Conservation (phyloP, 768 basidiomycete species). For the Tylopilus balloui region DNA sequence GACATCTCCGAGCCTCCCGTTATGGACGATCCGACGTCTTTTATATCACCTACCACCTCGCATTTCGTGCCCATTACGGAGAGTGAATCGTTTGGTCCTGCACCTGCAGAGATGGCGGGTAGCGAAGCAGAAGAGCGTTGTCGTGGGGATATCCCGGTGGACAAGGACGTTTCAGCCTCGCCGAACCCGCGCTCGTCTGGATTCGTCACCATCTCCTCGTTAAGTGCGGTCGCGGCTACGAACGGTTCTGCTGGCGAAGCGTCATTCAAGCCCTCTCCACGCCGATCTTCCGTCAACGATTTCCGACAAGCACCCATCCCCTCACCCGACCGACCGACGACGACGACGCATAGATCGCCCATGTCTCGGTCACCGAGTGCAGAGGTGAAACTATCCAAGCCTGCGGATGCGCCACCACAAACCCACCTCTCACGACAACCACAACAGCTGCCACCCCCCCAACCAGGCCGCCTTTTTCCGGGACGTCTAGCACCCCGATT, state of each 20-base stretch:
- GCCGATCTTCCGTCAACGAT: slow-evolving; percentile 22
- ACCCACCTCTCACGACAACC: neutral
- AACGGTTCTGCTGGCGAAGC: slow-evolving; percentile 1
- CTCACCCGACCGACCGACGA: neutral
- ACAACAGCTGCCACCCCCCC: neutral
- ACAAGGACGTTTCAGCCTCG: slow-evolving; percentile 30
- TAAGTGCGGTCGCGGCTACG: slow-evolving; percentile 30
- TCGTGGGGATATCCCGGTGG: slow-evolving; percentile 3
- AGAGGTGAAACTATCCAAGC: slow-evolving; percentile 8
- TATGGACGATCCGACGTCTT: slow-evolving; percentile 36
- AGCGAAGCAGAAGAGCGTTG: neutral
- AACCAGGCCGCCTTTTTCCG: slow-evolving; percentile 12
- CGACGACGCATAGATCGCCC: neutral
- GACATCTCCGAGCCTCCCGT: slow-evolving; percentile 50
- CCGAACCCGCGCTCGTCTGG: slow-evolving; percentile 77
- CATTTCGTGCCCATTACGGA: slow-evolving; percentile 28
- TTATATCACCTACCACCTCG: slow-evolving; percentile 31
- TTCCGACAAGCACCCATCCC: slow-evolving; percentile 8
- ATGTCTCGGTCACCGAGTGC: slow-evolving; percentile 15
- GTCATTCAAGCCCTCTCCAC: slow-evolving; percentile 12
- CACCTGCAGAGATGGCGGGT: slow-evolving; percentile 6
- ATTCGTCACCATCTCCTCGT: slow-evolving; percentile 61
- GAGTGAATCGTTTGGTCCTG: slow-evolving; percentile 20
- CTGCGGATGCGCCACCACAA: neutral
- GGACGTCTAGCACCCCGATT: slow-evolving; percentile 33